Evolutionary conservation across 2,329 filamentous ascomycete species (phyloP).

Genomic region (Didymella pinodella): DNA sequence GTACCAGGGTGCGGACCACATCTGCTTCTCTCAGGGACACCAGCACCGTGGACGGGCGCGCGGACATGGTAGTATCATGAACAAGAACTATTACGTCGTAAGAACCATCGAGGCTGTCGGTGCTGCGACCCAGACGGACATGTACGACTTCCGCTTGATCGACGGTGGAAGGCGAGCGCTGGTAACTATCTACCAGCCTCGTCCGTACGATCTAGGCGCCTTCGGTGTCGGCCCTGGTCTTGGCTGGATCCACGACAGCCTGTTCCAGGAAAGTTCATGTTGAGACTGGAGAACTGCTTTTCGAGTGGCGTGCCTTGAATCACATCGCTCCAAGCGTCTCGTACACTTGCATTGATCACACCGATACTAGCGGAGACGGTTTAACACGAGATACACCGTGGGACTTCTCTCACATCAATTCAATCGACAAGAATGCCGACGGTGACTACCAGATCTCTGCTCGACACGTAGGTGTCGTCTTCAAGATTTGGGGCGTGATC

Average conservation of each 20-base stretch:
- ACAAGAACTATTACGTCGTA: conserved; percentile 8
- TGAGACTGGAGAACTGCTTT: neutral
- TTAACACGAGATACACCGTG: neutral
- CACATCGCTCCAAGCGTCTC: conserved; percentile 25
- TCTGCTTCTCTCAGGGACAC: conserved; percentile 18
- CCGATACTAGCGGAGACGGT: conserved; percentile 3
- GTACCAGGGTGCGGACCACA: conserved; percentile 17
- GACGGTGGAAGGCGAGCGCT: conserved; percentile 14
- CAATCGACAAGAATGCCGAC: conserved; percentile 50
- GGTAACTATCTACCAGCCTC: conserved; percentile 49
- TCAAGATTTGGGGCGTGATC: conserved; percentile 36
- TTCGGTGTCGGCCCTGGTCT: conserved; percentile 45
- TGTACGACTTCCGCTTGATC: conserved; percentile 17
- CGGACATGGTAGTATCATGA: conserved; percentile 16
- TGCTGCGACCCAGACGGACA: conserved; percentile 16
- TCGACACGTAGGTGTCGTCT: conserved; percentile 36
- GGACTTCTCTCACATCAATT: conserved; percentile 17
- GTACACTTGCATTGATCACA: conserved; percentile 19
- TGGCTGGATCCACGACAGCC: conserved; percentile 55
- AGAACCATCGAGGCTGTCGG: conserved; percentile 13
- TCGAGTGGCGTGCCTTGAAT: conserved; percentile 47
- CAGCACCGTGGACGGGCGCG: conserved; percentile 19
- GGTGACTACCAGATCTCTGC: conserved; percentile 42
- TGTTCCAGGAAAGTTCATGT: conserved; percentile 2
- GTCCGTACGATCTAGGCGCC: conserved; percentile 33